These are phyloP conservation scores for Arthrinium phaeospermum DNA, from an alignment of 2,329 filamentous ascomycete genomes.

Conservation along the genomic window DNA sequence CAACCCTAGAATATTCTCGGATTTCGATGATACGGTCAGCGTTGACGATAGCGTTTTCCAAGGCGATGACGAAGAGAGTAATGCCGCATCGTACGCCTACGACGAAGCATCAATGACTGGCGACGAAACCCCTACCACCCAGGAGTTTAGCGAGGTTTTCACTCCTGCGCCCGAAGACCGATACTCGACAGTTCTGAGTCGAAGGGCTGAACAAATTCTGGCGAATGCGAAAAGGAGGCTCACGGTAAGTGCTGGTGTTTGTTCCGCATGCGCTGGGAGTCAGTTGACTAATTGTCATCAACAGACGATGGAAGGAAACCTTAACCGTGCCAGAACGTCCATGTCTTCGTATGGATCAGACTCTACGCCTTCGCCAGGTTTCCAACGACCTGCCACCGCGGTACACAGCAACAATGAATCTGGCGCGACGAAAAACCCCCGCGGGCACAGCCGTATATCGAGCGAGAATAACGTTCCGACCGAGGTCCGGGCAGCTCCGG, in stretches of 20 bases:
- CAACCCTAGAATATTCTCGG: slow-evolving; percentile 56
- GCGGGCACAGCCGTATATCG: slow-evolving; percentile 63
- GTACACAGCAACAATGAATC: slow-evolving; percentile 39
- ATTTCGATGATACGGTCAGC: slow-evolving; percentile 67
- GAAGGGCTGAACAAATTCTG: slow-evolving; percentile 86
- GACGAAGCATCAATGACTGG: slow-evolving; percentile 49
- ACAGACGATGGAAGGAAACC: slow-evolving; percentile 92
- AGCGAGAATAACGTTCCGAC: slow-evolving; percentile 64
- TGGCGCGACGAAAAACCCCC: slow-evolving; percentile 34
- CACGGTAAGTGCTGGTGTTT: slow-evolving; percentile 64
- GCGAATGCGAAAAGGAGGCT: slow-evolving; percentile 90
- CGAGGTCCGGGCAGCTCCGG: slow-evolving; percentile 44
- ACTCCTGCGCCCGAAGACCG: slow-evolving; percentile 57
- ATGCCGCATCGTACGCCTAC: slow-evolving; percentile 59
- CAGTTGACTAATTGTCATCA: slow-evolving; percentile 31
- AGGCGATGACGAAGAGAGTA: slow-evolving; percentile 70
- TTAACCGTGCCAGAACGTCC: slow-evolving; percentile 77
- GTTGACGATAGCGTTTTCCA: slow-evolving; percentile 70
- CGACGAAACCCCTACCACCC: slow-evolving; percentile 34
- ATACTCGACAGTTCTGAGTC: slow-evolving; percentile 78
- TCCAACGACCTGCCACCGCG: slow-evolving; percentile 48
- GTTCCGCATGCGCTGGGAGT: not conserved
- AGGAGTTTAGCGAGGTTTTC: slow-evolving; percentile 34
- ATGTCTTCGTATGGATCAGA: slow-evolving; percentile 47
- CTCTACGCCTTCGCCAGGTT: slow-evolving; percentile 59